These are phyloP conservation scores for Malassezia sp. DNA, from an alignment of 1,284 basidiomycete species.

Conservation along the genomic window DNA sequence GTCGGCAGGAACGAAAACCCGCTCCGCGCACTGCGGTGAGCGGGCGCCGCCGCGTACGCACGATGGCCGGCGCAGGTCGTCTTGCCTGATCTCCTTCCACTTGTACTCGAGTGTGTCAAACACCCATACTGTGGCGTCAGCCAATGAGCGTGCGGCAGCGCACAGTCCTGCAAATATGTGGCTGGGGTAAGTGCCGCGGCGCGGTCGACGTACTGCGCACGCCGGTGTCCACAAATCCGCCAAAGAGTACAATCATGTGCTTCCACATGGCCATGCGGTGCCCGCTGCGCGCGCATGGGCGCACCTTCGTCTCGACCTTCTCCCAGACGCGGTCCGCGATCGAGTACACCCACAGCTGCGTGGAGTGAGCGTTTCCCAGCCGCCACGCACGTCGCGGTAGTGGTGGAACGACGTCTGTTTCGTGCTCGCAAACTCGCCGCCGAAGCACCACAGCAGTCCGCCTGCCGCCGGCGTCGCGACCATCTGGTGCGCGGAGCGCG, in stretches of 20 bases:
- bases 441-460: conserved; percentile 45
- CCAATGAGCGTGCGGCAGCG: too few relatives aligned
- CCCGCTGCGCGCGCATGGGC: conserved; percentile 70
- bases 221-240: conserved; percentile 75
- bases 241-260: conserved; percentile 68
- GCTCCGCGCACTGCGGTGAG: conserved; percentile 18
- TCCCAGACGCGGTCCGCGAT: conserved; percentile 60
- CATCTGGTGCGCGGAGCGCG: conserved; percentile 42
- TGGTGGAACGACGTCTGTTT: conserved; percentile 82
- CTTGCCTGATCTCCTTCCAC: conserved; percentile 65
- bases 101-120: conserved; percentile 78
- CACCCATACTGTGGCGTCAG: too few relatives aligned
- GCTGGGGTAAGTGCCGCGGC: too few relatives aligned
- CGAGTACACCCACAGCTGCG: conserved; percentile 32
- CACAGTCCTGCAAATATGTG: conserved; percentile 69
- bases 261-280: conserved; percentile 81
- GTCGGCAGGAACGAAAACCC: conserved; percentile 78
- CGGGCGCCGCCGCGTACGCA: not conserved
- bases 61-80: conserved; percentile 32
- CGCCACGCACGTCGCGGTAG: conserved; percentile 71
- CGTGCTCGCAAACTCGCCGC: conserved; percentile 55
- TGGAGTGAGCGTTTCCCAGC: not conserved
- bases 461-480: conserved; percentile 35
- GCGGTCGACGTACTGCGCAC: conserved; percentile 62
- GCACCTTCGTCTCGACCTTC: conserved; percentile 71